Base-by-base conservation (phyloP, 139 green algal genomes). In the Tetraselmis striata region DNA sequence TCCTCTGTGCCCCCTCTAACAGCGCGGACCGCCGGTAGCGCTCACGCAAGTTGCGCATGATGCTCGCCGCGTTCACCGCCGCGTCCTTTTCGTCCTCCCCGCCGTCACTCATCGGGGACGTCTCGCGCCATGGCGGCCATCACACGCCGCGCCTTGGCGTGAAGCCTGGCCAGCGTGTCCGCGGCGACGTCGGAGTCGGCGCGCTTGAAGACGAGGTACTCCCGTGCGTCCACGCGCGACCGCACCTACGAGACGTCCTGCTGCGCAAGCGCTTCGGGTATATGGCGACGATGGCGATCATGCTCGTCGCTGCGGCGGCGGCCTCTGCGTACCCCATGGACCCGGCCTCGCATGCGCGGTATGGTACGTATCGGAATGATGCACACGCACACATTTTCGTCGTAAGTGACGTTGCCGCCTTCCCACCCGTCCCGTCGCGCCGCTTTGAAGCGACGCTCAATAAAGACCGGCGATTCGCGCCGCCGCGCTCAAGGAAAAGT, bases 1-100 rank as follows among this genome's bases (percentile, higher is more conserved):
- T 75, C n/a, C 59, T 82, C 77, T 1, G 29, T 76, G 59, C 82
- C 77, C 77, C 82, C 77, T 85, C 82, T 0, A 59, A 85, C 29
- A 85, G 30, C 2, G 77, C 59, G 0, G 79, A 59, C 1, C 77
- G 82, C 29, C 82, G 45, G 58, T 81, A 85, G 22, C 82, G 82
- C 0, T 59, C 26, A 1, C 1, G 82, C 29, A 0, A 30, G 30
- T 1, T 24, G 1, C 1, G 32, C 82, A n/a, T n/a, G n/a, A n/a
- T n/a, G n/a, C n/a, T n/a, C n/a, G n/a, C n/a, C n/a, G n/a, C n/a
- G n/a, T n/a, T n/a, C 1, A 25, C 29, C 2, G 2, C 1, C 45
- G 81, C 30, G 77, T 77, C 31, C 2, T 2, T 1, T 29, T 59
- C 75, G 59, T 82, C 79, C 29, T 77, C 77, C 1, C 25, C 0